Base-by-base conservation (phyloP, 768 basidiomycete genomes). In the Rhodocollybia butyracea region DNA sequence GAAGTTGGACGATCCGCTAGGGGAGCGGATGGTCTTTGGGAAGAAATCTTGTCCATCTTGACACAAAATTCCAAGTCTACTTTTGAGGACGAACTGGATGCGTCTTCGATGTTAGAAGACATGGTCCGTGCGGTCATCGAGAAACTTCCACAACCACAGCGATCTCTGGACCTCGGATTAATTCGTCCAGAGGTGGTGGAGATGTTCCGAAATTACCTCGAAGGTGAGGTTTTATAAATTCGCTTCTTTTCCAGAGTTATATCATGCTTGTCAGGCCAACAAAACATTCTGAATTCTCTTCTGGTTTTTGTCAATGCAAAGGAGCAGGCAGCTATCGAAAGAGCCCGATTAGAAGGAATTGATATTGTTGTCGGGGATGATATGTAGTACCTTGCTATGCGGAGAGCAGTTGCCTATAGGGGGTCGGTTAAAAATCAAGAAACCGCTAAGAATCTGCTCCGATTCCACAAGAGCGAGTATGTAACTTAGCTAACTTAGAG, bases 141-240 rank as follows among this genome's bases (percentile, higher is more conserved):
- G 15, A 76, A 75, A 2, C 72, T 90, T 15, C 85, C 86, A 43
- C 11, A 7, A n/a, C 5, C 43, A 3, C 32, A 19, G 15, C 29
- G 53, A 19, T 27, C 41, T 27, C 31, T 46, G 13, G 55, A 55
- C n/a, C 61, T 53, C 29, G 48, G 19, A 3, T 54, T 51, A 2
- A 63, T 83, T 40, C 75, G 90, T 36, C 73, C 76, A 3, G 80
- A 86, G 11, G 86, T 94, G 1, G 68, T 68, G 32, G 48, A 60
- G 47, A 94, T 94, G 90, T 72, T 88, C 47, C 68, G 72, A 30
- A 72, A 86, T 58, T 94, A 94, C 60, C 64, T 90, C 7, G 73
- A 83, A 70, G 88, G 88, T 85, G 51, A 52, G 71, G 2, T 26
- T 15, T 31, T 3, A n/a, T 31, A 11, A n/a, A 26, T 22, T 41